Evolutionary conservation across 441 rosid genomes (phyloP).

Genomic region (Adansonia grandidieri): DNA sequence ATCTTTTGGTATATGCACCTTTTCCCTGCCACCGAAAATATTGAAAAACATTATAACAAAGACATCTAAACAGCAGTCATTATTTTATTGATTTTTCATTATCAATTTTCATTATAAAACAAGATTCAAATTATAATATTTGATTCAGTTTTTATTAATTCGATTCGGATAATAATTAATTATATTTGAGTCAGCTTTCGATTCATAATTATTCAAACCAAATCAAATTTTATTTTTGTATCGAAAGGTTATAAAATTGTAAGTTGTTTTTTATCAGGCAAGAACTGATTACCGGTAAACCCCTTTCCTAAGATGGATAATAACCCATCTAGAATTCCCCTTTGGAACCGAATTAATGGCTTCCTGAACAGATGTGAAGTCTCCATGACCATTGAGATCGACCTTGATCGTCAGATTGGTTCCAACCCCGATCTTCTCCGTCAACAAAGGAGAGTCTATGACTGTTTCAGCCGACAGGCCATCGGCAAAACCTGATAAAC

Average conservation of each 20-base stretch:
- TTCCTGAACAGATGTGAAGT: conserved; percentile 65
- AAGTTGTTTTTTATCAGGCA: too few species aligned
- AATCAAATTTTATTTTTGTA: too few species aligned
- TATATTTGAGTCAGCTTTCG: too few species aligned
- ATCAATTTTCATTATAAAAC: too few species aligned
- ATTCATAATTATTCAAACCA: too few species aligned
- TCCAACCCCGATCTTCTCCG: conserved; percentile 50
- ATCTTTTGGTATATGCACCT: conserved; percentile 62
- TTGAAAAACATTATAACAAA: background rate
- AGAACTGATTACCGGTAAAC: conserved; percentile 53
- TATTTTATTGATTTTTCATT: too few species aligned
- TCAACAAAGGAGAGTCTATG: conserved; percentile 63
- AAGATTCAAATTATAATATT: too few species aligned
- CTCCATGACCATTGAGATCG: conserved; percentile 80
- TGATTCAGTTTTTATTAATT: too few species aligned
- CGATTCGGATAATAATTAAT: too few species aligned
- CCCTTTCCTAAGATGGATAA: conserved; percentile 85
- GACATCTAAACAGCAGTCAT: too few species aligned
- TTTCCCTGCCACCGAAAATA: conserved; percentile 51
- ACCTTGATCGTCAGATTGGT: conserved; percentile 71
- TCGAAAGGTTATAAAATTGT: too few species aligned
- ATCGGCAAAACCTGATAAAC: conserved; percentile 28
- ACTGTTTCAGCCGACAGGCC: conserved; percentile 26
- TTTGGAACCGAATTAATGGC: conserved; percentile 76
- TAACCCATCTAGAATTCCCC: conserved; percentile 67